Evolutionary conservation across 345 rosid genomes (phyloP).

Genomic region (Pugionium dolabratum): DNA sequence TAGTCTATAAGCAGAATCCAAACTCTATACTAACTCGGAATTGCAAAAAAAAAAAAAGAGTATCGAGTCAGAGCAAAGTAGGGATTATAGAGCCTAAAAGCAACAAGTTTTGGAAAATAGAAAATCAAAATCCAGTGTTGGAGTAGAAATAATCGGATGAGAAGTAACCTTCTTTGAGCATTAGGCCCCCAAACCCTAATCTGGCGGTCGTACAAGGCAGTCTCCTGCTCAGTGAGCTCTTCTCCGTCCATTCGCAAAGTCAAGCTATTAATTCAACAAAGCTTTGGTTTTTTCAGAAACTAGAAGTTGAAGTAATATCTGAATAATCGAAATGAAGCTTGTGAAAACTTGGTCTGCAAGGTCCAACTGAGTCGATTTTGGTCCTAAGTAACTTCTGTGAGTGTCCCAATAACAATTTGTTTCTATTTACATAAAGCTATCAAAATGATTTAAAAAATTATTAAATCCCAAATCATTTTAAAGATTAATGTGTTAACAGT

Average conservation of each 20-base stretch:
- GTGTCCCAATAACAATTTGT: not conserved
- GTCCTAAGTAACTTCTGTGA: not conserved
- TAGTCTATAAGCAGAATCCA: slow-evolving; percentile 12
- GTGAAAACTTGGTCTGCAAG: slow-evolving; percentile 5
- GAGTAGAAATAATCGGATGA: not conserved
- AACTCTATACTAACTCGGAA: not conserved
- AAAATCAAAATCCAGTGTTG: not conserved
- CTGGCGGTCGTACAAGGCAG: slow-evolving; percentile 90
- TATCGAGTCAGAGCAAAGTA: not conserved
- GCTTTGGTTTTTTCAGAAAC: slow-evolving; percentile 14
- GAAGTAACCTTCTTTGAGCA: slow-evolving; percentile 77
- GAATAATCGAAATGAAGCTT: not conserved
- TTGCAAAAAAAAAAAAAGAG: not conserved
- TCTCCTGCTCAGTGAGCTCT: slow-evolving; percentile 93
- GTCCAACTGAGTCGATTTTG: slow-evolving; percentile 13
- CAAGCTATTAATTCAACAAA: slow-evolving; percentile 32
- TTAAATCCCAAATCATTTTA: too few species aligned
- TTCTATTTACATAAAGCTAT: too few species aligned
- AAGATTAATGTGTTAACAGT: not conserved
- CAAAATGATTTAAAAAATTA: too few species aligned
- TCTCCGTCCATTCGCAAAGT: slow-evolving; percentile 68
- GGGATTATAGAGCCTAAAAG: not conserved
- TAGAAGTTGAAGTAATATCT: not conserved
- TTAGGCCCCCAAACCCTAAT: slow-evolving; percentile 99
- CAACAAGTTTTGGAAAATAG: not conserved